Conservation (phyloP, 495 filamentous ascomycete genomes). For the Geoglossum glabrum region DNA sequence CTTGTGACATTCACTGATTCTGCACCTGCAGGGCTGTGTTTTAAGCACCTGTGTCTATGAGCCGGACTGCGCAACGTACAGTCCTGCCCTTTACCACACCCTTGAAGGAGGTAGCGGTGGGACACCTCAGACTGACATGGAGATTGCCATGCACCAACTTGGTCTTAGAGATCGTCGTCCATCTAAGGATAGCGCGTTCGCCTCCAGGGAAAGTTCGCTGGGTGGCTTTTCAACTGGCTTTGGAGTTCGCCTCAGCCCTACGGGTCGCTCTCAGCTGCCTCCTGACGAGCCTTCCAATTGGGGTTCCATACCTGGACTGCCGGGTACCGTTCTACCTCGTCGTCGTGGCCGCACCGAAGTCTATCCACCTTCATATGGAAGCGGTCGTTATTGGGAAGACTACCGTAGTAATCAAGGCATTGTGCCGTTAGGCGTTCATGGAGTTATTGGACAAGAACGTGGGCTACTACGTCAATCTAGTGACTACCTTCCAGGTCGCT, state of each 20-base stretch:
- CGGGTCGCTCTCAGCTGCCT: not conserved
- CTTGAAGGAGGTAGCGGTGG: not conserved
- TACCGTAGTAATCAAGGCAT: not conserved
- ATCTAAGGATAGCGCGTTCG: not conserved
- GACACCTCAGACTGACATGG: not conserved
- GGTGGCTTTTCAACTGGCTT: not conserved
- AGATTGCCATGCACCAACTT: not conserved
- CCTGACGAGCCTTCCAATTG: not conserved
- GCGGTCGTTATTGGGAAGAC: not conserved
- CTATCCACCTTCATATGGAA: not conserved
- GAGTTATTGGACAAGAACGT: slow-evolving; percentile 17
- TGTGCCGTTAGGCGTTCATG: slow-evolving; percentile 7
- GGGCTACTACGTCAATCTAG: slow-evolving; percentile 5
- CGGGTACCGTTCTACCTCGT: not conserved
- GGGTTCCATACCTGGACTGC: slow-evolving; percentile 1
- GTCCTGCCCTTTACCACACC: not conserved
- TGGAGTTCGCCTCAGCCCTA: slow-evolving; percentile 1
- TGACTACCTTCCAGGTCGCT: not conserved
- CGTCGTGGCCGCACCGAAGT: not conserved
- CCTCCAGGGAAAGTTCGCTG: not conserved
- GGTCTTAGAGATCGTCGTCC: not conserved
- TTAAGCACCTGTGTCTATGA: slow-evolving; percentile 6
- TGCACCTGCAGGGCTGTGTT: slow-evolving; percentile 8
- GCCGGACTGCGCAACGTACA: not conserved
- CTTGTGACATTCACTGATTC: slow-evolving; percentile 3